Conservation (phyloP, 176 grass and related monocot genomes). For the Hordeum marinum region DNA sequence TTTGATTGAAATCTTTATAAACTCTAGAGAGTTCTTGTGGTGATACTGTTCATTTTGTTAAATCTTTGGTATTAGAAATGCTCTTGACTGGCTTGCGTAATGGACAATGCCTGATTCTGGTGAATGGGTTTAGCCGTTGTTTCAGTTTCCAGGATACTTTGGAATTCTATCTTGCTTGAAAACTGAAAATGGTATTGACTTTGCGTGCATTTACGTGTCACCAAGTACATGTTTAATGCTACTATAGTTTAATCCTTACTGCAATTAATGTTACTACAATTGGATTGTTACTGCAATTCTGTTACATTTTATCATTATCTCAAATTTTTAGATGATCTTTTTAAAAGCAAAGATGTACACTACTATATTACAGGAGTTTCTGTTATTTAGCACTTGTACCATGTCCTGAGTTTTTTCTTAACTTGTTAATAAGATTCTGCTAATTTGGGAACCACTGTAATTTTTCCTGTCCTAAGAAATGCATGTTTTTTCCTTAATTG, state of each 20-base stretch:
- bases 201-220: not conserved
- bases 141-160: not conserved
- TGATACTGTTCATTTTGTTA: not conserved
- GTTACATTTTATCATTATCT: conserved; percentile 10
- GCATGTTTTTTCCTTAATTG: conserved; percentile 26
- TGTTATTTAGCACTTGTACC: not conserved
- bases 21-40: not conserved
- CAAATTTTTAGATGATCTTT: not conserved
- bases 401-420: not conserved
- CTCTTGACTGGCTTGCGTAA: not conserved
- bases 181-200: conserved; percentile 1
- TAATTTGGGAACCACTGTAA: not conserved
- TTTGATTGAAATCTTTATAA: not conserved
- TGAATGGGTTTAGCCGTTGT: not conserved
- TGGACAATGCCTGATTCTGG: not conserved
- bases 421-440: not conserved
- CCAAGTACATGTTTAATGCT: not conserved
- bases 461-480: conserved; percentile 18
- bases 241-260: not conserved
- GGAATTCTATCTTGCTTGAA: not conserved
- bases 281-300: not conserved
- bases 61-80: not conserved
- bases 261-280: conserved; percentile 11
- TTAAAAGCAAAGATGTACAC: not conserved
- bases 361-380: conserved; percentile 19